Conservation (phyloP, 1,284 basidiomycete species). For the Vanrija humicola region DNA sequence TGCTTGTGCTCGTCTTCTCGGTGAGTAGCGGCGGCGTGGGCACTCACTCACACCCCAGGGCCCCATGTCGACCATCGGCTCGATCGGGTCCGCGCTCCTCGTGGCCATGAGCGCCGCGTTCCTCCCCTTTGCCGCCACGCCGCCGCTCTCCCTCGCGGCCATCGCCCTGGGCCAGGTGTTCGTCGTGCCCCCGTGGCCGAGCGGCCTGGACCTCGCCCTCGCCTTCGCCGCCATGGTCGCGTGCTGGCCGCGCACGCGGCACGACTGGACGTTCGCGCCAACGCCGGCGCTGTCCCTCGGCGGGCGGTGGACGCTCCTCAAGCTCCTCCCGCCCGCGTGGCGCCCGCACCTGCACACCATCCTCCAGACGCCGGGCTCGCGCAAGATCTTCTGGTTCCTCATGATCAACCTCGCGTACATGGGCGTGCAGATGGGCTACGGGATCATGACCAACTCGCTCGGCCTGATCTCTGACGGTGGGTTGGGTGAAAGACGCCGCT, state of each 20-base stretch:
- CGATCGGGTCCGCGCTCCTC: neutral
- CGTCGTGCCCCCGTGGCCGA: slow-evolving; percentile 32
- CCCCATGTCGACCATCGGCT: neutral
- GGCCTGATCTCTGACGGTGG: slow-evolving; percentile 94
- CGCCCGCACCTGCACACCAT: slow-evolving; percentile 81
- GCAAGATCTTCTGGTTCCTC: slow-evolving; percentile 96
- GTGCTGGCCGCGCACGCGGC: slow-evolving; percentile 3
- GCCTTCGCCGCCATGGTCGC: slow-evolving; percentile 16
- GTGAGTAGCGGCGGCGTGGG: neutral
- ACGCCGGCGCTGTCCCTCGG: slow-evolving; percentile 3
- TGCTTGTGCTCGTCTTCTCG: neutral
- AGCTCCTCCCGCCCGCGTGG: slow-evolving; percentile 33
- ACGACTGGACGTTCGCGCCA: slow-evolving; percentile 14
- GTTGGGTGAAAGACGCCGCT: slow-evolving; percentile 23
- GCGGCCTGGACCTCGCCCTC: slow-evolving; percentile 22
- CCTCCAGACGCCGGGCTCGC: slow-evolving; percentile 81
- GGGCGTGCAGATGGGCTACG: slow-evolving; percentile 91
- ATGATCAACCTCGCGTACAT: slow-evolving; percentile 94
- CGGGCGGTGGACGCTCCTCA: slow-evolving; percentile 17
- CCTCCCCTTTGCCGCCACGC: slow-evolving; percentile 19
- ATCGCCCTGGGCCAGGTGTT: slow-evolving; percentile 36
- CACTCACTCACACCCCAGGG: neutral
- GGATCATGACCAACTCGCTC: slow-evolving; percentile 95
- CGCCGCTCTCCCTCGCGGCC: slow-evolving; percentile 7
- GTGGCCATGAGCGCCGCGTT: slow-evolving; percentile 21